Conservation (phyloP, 2,329 filamentous ascomycete genomes). For the Colletotrichum sp. region DNA sequence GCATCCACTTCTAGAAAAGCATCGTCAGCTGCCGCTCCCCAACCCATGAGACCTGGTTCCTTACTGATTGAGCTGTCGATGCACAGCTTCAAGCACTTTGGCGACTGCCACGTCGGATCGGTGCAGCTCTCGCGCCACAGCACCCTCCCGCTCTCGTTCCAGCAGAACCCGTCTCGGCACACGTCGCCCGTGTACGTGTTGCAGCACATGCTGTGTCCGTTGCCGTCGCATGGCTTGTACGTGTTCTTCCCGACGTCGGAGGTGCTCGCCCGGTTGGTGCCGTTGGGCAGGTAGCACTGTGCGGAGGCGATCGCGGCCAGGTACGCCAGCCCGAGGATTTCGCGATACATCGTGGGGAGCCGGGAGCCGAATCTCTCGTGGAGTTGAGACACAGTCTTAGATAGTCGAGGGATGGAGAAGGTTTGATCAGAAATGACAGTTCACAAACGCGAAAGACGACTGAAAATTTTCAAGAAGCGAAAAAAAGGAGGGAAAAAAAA, state of each 20-base stretch:
- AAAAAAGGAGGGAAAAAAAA: not conserved
- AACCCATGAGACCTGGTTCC: not conserved
- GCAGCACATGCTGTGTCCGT: conserved; percentile 9
- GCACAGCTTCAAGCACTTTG: conserved; percentile 26
- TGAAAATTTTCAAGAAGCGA: not conserved
- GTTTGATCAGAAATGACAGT: not conserved
- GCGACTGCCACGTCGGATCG: conserved; percentile 26
- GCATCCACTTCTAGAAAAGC: not conserved
- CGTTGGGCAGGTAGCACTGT: conserved; percentile 11
- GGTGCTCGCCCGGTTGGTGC: not conserved
- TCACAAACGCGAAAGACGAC: not conserved
- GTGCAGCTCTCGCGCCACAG: conserved; percentile 28
- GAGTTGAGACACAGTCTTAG: not conserved
- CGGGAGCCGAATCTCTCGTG: not conserved
- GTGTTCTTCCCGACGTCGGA: not conserved
- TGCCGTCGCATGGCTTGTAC: not conserved
- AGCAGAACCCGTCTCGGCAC: conserved; percentile 8
- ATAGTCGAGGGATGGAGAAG: not conserved
- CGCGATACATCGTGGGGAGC: not conserved
- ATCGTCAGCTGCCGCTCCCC: not conserved
- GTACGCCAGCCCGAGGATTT: not conserved
- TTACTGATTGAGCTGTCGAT: not conserved
- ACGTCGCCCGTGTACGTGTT: not conserved
- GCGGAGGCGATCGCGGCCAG: not conserved
- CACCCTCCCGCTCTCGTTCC: not conserved